These are phyloP conservation scores for Curvularia verruculosa DNA, from an alignment of 2,329 filamentous ascomycete species.

Conservation along the genomic window DNA sequence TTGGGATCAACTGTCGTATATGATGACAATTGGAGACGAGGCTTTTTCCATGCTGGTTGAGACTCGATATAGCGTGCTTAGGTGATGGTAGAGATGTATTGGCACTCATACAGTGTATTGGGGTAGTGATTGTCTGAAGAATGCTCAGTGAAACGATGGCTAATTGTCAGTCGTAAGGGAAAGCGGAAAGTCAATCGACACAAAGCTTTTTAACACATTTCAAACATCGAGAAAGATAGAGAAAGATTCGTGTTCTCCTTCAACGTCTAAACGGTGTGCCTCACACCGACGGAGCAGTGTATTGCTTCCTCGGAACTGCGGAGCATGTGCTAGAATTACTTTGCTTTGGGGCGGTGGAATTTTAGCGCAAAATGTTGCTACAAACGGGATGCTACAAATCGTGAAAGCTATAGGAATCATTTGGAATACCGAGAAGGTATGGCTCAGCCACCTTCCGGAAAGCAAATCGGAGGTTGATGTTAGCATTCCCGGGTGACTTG, in stretches of 20 bases:
- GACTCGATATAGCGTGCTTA: background rate
- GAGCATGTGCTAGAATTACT: background rate
- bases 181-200: background rate
- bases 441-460: background rate
- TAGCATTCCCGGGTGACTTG: constrained; percentile 20
- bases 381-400: background rate
- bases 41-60: background rate
- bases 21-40: background rate
- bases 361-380: constrained; percentile 1
- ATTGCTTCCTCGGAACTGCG: background rate
- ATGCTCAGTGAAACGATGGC: background rate
- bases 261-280: background rate
- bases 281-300: background rate
- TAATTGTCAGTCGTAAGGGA: background rate
- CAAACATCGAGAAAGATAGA: background rate
- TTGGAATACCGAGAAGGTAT: background rate
- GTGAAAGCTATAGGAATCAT: background rate
- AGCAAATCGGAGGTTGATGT: constrained; percentile 21
- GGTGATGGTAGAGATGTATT: background rate
- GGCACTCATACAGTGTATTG: background rate
- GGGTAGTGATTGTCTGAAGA: background rate
- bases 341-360: background rate
- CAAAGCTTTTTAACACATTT: background rate
- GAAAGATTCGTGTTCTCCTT: background rate
- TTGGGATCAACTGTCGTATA: background rate